Evolutionary conservation across 2,329 filamentous ascomycete species (phyloP).

Genomic region (Penicillium sclerotigenum): DNA sequence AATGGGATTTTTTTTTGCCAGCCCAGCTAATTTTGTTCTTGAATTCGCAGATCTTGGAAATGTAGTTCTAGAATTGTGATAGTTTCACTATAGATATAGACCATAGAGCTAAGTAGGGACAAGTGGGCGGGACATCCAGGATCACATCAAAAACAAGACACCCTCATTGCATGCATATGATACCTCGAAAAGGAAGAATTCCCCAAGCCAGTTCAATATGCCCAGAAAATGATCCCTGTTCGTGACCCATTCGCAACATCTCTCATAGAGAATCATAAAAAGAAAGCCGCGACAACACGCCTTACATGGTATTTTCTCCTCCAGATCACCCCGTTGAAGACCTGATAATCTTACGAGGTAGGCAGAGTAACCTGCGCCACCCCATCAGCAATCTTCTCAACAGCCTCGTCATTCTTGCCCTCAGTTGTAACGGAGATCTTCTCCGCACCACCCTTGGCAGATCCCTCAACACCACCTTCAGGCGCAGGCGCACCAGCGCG

Average conservation of each 20-base stretch:
- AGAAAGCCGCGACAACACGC: not conserved
- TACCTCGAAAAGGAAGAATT: slow-evolving; percentile 2
- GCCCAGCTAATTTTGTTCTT: not conserved
- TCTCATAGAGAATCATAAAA: slow-evolving; percentile 3
- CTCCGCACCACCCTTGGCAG: slow-evolving; percentile 36
- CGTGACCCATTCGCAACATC: slow-evolving; percentile 7
- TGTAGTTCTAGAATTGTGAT: not conserved
- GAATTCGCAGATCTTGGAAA: not conserved
- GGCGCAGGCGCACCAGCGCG: slow-evolving; percentile 17
- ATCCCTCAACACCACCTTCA: slow-evolving; percentile 35
- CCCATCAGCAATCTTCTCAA: slow-evolving; percentile 42
- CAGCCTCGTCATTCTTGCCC: slow-evolving; percentile 32
- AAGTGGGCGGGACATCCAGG: not conserved
- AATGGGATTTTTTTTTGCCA: slow-evolving; percentile 16
- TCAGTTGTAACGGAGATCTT: slow-evolving; percentile 22
- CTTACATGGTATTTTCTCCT: slow-evolving; percentile 1
- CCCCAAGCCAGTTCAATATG: slow-evolving; percentile 3
- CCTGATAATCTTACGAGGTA: slow-evolving; percentile 30
- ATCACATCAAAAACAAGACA: not conserved
- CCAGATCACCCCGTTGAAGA: not conserved
- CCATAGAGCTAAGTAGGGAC: not conserved
- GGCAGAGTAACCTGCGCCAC: slow-evolving; percentile 44
- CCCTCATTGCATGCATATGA: slow-evolving; percentile 7
- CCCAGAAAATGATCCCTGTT: slow-evolving; percentile 1
- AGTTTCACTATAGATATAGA: not conserved